Percentiles rank a stretch among this genome's conserved stretches.
phyloP scores from a whole-genome alignment of 2,329 filamentous ascomycete genomes.

The Verticillium nonalfalfae region DNA sequence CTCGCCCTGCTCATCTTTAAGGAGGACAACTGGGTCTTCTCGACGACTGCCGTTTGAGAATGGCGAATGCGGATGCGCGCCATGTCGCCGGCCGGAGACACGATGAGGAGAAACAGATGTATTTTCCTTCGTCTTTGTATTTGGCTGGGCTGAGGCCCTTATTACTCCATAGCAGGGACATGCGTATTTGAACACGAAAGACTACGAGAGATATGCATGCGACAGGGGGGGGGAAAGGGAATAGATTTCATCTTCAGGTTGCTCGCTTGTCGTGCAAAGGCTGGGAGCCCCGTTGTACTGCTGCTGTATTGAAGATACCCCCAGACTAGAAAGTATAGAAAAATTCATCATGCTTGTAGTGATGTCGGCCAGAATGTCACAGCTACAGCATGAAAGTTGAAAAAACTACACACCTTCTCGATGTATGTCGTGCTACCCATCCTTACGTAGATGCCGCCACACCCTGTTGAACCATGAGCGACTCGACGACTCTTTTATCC shows the following conservation, averaged over 20 bases:
- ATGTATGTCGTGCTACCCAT: no score
- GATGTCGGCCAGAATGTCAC: not conserved
- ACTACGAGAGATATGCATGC: no score
- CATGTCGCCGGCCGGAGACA: not conserved
- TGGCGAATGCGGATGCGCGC: no score
- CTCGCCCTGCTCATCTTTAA: constrained; percentile 85
- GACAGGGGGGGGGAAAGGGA: not conserved
- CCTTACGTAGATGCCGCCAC: no score
- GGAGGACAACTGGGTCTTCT: constrained; percentile 66
- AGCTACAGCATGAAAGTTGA: not conserved
- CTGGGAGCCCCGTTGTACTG: not conserved
- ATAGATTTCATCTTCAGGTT: not conserved
- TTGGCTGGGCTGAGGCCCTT: no score
- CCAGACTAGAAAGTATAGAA: not conserved
- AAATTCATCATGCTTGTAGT: not conserved
- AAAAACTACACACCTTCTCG: no score
- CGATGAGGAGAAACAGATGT: not conserved
- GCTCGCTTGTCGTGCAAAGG: not conserved
- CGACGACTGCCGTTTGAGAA: not conserved
- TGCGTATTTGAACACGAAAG: no score
- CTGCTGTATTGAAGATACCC: not conserved
- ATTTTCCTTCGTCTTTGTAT: no score
- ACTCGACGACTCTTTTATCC: no score
- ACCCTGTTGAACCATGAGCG: no score
- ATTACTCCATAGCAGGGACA: no score